Base-by-base conservation (phyloP, 2,329 filamentous ascomycete species). In the Paradendryphiella salina region DNA sequence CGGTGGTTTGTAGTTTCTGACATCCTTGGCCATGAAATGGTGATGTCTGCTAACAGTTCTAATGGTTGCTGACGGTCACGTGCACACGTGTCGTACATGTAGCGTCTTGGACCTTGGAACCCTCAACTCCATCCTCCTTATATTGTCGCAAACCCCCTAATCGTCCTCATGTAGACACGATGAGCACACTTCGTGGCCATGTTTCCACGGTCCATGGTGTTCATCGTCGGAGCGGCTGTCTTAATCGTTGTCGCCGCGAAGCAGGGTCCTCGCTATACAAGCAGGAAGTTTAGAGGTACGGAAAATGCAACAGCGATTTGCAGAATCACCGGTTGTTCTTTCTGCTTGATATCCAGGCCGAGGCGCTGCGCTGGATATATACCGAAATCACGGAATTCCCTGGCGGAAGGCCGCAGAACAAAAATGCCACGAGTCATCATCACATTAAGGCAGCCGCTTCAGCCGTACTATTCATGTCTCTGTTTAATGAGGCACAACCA, bases 401-500 rank as follows among this genome's bases (percentile, higher is more conserved):
- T 36, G 32, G 32, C 48, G 41, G 32, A 52, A 36, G 45, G 47
- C 44, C 40, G 44, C 40, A 47, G 44, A 45, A 43, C 37, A 47
- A 23, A 37, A 23, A 8, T 15, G 34, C 37, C 39, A 38, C 50
- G 42, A 52, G 50, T 53, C 56, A 51, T 56, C 40, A 31, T 29
- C 14, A 15, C 38, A 50, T 41, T 54, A 56, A 65, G 62, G 60
- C 62, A 63, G 49, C 60, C 46, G 50, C 51, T 52, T 57, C 58
- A 59, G 58, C 57, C 31, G 40, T 54, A 21, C 57, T 52, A 57
- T 49, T 48, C 26, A 36, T 43, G 52, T 47, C 47, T 17, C 13
- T 38, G n/a, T 28, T 31, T 33, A 41, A 17, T 42, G 40, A 52
- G 15, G 39, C 52, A 42, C 79, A 77, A 52, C 15, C 32, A 45